Evolutionary conservation across 129 eudicot genomes (phyloP).

Genomic region (Pseudognaphalium luteoalbum): DNA sequence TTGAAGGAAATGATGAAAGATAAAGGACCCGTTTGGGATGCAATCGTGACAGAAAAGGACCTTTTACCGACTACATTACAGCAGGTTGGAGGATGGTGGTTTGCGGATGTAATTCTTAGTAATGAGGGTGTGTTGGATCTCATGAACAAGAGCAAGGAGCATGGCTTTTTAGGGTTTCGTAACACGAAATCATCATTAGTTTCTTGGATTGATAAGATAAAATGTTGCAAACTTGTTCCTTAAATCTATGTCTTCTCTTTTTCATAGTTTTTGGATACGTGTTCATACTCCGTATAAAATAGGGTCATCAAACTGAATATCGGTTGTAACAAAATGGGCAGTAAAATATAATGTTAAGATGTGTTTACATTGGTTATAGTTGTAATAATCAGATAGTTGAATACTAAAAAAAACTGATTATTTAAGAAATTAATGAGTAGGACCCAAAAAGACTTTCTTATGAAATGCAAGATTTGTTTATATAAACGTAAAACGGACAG

Average conservation of each 20-base stretch:
- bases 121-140: conserved; percentile 17
- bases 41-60: conserved; percentile 42
- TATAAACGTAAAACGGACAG: neutral
- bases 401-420: neutral
- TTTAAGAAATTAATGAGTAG: no score
- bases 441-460: neutral
- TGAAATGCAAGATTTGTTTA: neutral
- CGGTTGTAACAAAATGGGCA: no score
- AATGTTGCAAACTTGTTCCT: conserved; percentile 32
- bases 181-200: conserved; percentile 29
- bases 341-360: neutral
- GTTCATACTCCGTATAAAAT: neutral
- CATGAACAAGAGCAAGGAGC: conserved; percentile 48
- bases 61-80: conserved; percentile 39
- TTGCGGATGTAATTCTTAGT: conserved; percentile 34
- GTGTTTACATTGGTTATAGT: neutral
- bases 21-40: conserved; percentile 59
- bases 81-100: conserved; percentile 52
- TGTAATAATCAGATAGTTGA: neutral
- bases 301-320: no score
- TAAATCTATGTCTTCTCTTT: conserved; percentile 1
- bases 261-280: neutral
- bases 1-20: conserved; percentile 54
- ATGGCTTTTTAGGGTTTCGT: conserved; percentile 38
- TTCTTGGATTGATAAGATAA: conserved; percentile 43